Evolutionary conservation across 2,329 filamentous ascomycete genomes (phyloP).

Genomic region (Fusarium sp.): DNA sequence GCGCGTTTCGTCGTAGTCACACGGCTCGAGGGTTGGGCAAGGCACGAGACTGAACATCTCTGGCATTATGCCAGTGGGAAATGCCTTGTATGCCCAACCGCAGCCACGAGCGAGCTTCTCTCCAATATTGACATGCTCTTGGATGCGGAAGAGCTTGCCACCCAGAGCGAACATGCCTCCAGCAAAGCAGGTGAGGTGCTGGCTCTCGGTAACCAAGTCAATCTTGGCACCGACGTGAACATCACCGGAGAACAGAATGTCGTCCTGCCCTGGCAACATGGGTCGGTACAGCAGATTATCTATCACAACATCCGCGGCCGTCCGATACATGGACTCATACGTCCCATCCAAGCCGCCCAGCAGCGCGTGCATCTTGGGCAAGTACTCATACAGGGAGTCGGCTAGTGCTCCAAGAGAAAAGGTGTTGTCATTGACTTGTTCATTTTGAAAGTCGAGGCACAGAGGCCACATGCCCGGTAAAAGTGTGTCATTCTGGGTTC

Average conservation of each 20-base stretch:
- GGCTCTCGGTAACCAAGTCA: conserved; percentile 44
- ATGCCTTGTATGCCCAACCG: conserved; percentile 64
- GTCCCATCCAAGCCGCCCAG: conserved; percentile 68
- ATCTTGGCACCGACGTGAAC: conserved; percentile 41
- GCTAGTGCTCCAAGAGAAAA: conserved; percentile 64
- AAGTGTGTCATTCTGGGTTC: conserved; percentile 71
- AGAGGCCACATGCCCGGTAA: conserved; percentile 82
- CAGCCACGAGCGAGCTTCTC: conserved; percentile 62
- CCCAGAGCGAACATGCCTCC: conserved; percentile 74
- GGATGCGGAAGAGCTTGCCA: conserved; percentile 63
- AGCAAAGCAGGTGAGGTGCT: conserved; percentile 72
- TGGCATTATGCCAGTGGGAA: conserved; percentile 66
- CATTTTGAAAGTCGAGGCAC: conserved; percentile 64
- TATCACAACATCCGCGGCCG: conserved; percentile 67
- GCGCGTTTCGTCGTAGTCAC: conserved; percentile 44
- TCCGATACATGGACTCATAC: conserved; percentile 72
- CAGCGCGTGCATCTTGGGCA: conserved; percentile 70
- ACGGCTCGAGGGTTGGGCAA: conserved; percentile 52
- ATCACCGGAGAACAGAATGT: conserved; percentile 62
- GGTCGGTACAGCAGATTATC: conserved; percentile 75
- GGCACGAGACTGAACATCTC: conserved; percentile 59
- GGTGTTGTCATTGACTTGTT: conserved; percentile 57
- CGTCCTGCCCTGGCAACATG: conserved; percentile 66
- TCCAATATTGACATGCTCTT: conserved; percentile 58
- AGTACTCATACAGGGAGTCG: conserved; percentile 68